Evolutionary conservation across 257 asterid species (phyloP).

Genomic region (Jacaranda copaia): DNA sequence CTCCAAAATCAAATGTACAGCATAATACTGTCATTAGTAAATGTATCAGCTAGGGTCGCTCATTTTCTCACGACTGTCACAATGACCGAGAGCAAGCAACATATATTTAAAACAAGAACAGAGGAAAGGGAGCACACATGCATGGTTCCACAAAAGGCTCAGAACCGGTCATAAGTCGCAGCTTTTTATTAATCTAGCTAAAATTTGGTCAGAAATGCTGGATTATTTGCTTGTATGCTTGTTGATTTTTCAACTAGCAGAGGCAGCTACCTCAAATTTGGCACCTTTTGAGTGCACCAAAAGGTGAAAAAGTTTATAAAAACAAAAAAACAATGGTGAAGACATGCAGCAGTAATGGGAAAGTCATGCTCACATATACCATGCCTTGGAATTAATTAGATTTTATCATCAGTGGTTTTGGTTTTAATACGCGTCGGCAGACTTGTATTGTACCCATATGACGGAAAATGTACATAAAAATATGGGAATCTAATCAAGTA

Average conservation of each 20-base stretch:
- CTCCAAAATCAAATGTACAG: not conserved
- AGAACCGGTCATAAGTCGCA: conserved; percentile 26
- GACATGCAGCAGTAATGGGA: conserved; percentile 34
- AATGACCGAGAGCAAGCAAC: conserved; percentile 26
- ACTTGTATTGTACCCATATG: not conserved
- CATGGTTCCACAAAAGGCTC: conserved; percentile 23
- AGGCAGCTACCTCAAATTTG: not conserved
- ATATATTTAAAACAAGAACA: not conserved
- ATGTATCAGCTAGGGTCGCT: conserved; percentile 28
- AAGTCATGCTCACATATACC: conserved; percentile 26
- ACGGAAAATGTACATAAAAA: no score
- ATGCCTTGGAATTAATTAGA: not conserved
- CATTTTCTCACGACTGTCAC: conserved; percentile 40
- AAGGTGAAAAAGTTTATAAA: not conserved
- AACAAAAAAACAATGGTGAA: conserved; percentile 1
- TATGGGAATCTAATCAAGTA: no score
- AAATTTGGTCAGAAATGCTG: conserved; percentile 40
- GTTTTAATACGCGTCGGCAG: conserved; percentile 14
- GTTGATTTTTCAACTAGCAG: conserved; percentile 23
- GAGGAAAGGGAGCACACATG: conserved; percentile 36
- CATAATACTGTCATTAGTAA: conserved; percentile 26
- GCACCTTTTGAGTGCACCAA: conserved; percentile 35
- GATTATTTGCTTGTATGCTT: conserved; percentile 16
- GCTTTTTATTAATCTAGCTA: conserved; percentile 20
- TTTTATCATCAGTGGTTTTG: not conserved